These are phyloP conservation scores for Malassezia arunalokei DNA, from an alignment of 1,284 basidiomycete genomes.

Conservation along the genomic window DNA sequence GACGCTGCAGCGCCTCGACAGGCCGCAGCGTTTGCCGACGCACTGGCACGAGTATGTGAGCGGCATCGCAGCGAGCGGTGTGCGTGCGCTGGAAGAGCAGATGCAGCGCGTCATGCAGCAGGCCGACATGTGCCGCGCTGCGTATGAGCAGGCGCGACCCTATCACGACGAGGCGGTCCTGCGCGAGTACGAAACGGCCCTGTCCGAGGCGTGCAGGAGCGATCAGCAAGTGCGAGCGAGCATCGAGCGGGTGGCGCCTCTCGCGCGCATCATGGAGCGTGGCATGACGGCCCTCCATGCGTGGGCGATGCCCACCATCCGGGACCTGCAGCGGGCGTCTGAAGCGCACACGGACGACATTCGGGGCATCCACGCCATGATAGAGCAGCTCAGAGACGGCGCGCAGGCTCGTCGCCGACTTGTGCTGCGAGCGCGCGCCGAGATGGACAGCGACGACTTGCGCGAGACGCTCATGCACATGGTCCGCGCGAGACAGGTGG, in stretches of 20 bases:
- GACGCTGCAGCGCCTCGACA: conserved; percentile 73
- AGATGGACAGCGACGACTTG: conserved; percentile 4
- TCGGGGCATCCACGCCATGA: conserved; percentile 60
- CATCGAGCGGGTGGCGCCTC: conserved; percentile 21
- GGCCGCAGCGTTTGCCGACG: conserved; percentile 74
- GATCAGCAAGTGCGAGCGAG: conserved; percentile 50
- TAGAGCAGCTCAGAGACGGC: conserved; percentile 71
- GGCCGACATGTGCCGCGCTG: conserved; percentile 55
- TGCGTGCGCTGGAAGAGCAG: conserved; percentile 27
- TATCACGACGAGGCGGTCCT: conserved; percentile 24
- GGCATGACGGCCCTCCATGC: conserved; percentile 6
- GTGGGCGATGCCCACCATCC: conserved; percentile 19
- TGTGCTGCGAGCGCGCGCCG: conserved; percentile 57
- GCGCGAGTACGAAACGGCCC: conserved; percentile 22
- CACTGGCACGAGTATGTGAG: conserved; percentile 57
- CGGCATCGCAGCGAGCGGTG: not conserved
- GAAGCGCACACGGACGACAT: conserved; percentile 16
- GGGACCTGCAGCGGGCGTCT: conserved; percentile 5
- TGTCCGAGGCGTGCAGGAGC: conserved; percentile 25
- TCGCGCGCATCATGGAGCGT: conserved; percentile 17
- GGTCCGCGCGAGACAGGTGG: conserved; percentile 4
- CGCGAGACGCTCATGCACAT: conserved; percentile 5
- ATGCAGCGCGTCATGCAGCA: conserved; percentile 63
- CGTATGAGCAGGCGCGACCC: conserved; percentile 57
- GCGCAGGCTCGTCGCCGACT: conserved; percentile 51